phyloP scores from a whole-genome alignment of 225 moss, liverwort and hornwort genomes.

The Physcomitrellopsis africana region DNA sequence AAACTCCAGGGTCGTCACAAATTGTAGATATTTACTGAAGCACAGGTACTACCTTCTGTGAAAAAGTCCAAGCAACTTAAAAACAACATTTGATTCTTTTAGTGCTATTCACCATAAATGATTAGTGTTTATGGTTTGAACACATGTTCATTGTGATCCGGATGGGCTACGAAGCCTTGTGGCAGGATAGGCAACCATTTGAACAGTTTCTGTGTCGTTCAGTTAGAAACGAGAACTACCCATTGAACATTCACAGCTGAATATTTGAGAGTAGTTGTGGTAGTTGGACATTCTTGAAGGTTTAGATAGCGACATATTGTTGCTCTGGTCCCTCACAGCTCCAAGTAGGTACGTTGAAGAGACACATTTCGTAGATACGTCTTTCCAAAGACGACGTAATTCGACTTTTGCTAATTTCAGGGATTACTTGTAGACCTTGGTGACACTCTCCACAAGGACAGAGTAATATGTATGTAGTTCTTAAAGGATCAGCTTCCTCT shows the following conservation, averaged over 20 bases:
- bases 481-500: background rate
- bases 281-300: constrained; percentile 3
- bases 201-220: background rate
- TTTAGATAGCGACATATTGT: background rate
- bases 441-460: background rate
- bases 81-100: background rate
- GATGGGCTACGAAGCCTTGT: constrained; percentile 23
- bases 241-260: background rate
- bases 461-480: background rate
- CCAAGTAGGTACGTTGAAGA: background rate
- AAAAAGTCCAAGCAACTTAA: background rate
- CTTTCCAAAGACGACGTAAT: constrained; percentile 1
- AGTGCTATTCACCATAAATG: background rate
- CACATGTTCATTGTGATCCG: constrained; percentile 28
- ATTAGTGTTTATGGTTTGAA: background rate
- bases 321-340: constrained; percentile 6
- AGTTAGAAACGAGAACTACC: constrained; percentile 9
- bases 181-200: constrained; percentile 15
- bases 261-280: constrained; percentile 10
- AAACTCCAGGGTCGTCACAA: constrained; percentile 53
- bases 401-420: background rate
- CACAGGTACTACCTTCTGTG: background rate
- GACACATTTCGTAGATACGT: constrained; percentile 4
- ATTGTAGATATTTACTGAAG: constrained; percentile 31
- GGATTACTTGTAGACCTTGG: background rate